Conservation (phyloP, 2,329 filamentous ascomycete species). For the Chaetoscypha palmicola region DNA sequence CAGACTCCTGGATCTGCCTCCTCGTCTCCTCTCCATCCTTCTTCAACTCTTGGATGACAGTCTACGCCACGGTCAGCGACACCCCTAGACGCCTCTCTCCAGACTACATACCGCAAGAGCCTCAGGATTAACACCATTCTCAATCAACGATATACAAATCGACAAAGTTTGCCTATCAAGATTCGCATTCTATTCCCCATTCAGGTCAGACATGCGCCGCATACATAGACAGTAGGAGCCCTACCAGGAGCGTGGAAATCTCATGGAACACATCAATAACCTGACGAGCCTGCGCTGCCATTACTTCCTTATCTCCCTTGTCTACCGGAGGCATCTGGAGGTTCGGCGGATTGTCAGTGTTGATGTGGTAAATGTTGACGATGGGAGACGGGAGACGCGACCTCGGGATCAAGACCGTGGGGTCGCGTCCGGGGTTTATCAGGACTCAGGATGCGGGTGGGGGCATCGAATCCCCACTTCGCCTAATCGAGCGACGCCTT, state of each 20-base stretch:
- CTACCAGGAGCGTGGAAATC: conserved; percentile 81
- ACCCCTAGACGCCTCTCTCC: background rate
- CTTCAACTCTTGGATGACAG: conserved; percentile 29
- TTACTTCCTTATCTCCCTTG: conserved; percentile 58
- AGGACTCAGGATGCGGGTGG: background rate
- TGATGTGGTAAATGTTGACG: background rate
- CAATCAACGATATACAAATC: conserved; percentile 92
- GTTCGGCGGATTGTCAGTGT: background rate
- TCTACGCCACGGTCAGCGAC: conserved; percentile 19
- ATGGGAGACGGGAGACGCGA: background rate
- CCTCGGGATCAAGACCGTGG: no score
- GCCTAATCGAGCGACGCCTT: background rate
- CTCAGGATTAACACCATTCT: conserved; percentile 95
- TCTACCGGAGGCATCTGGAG: conserved; percentile 35
- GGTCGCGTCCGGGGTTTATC: background rate
- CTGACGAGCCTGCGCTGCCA: conserved; percentile 72
- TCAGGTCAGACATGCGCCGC: conserved; percentile 6
- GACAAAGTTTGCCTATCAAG: conserved; percentile 86
- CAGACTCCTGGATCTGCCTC: conserved; percentile 1
- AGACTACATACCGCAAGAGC: conserved; percentile 69
- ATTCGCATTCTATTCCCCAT: conserved; percentile 68
- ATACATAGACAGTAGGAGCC: conserved; percentile 21
- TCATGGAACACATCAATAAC: conserved; percentile 78
- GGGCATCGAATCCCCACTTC: no score
- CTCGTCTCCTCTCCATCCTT: conserved; percentile 27